These are phyloP conservation scores for Canna indica DNA, from an alignment of 176 grass and related monocot genomes.

Conservation along the genomic window DNA sequence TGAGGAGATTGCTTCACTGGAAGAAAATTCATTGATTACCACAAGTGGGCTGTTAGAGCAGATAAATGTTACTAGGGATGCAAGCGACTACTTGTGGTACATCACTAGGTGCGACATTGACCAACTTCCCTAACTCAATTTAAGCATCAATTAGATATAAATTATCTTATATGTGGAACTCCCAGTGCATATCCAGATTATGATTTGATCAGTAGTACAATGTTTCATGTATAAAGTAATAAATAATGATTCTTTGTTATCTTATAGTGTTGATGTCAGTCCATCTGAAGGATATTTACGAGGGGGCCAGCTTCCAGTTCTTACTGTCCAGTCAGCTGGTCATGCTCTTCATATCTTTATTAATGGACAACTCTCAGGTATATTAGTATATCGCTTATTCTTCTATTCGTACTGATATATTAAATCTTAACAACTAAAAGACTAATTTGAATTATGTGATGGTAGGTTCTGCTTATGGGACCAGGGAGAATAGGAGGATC, in stretches of 20 bases:
- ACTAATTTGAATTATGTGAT: conserved; percentile 3
- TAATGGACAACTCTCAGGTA: conserved; percentile 84
- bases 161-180: not conserved
- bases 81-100: conserved; percentile 96
- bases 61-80: conserved; percentile 84
- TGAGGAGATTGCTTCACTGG: conserved; percentile 80
- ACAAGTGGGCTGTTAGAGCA: conserved; percentile 84
- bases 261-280: conserved; percentile 64
- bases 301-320: conserved; percentile 47
- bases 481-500: conserved; percentile 76
- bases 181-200: not conserved
- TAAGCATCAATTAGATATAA: not conserved
- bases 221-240: not conserved
- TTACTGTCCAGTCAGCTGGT: conserved; percentile 74
- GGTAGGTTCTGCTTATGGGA: conserved; percentile 90
- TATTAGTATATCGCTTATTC: conserved; percentile 6
- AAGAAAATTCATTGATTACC: conserved; percentile 42
- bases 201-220: not conserved
- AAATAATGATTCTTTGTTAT: conserved; percentile 2
- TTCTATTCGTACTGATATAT: not conserved
- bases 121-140: not conserved
- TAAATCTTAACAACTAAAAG: not conserved
- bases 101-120: conserved; percentile 61
- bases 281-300: conserved; percentile 71
- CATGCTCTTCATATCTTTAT: conserved; percentile 82